These are phyloP conservation scores for Somion occarium DNA, from an alignment of 1,284 basidiomycete species.

Conservation along the genomic window DNA sequence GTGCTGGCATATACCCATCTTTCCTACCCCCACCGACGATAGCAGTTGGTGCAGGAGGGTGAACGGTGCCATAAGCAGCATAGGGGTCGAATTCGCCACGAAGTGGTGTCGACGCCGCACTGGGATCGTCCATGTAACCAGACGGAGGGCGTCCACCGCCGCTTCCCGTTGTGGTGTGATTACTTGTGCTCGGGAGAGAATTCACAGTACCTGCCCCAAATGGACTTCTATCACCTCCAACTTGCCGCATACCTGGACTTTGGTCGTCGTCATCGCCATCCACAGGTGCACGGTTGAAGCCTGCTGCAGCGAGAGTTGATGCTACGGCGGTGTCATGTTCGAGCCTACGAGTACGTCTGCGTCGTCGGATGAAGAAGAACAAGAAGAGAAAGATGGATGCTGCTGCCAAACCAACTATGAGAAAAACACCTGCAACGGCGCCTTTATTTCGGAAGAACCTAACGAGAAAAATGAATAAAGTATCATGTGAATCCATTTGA, in stretches of 20 bases:
- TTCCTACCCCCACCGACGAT: slow-evolving; percentile 13
- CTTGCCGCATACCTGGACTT: slow-evolving; percentile 18
- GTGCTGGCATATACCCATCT: slow-evolving; percentile 41
- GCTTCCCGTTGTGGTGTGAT: slow-evolving; percentile 11
- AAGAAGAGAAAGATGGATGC: slow-evolving; percentile 68
- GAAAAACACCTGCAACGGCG: slow-evolving; percentile 73
- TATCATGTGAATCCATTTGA: not conserved
- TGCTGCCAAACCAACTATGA: slow-evolving; percentile 68
- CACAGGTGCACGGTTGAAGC: slow-evolving; percentile 56
- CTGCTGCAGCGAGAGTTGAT: slow-evolving; percentile 64
- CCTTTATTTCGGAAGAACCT: slow-evolving; percentile 75
- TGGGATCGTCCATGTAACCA: slow-evolving; percentile 18
- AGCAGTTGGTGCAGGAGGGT: slow-evolving; percentile 25
- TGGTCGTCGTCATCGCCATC: slow-evolving; percentile 58
- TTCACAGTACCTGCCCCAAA: slow-evolving; percentile 15
- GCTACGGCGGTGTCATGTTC: slow-evolving; percentile 66
- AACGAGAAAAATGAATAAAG: slow-evolving; percentile 6
- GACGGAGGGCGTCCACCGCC: slow-evolving; percentile 28
- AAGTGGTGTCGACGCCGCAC: slow-evolving; percentile 20
- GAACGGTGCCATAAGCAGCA: slow-evolving; percentile 36
- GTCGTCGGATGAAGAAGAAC: slow-evolving; percentile 63
- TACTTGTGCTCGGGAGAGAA: slow-evolving; percentile 14
- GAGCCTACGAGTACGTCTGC: slow-evolving; percentile 49
- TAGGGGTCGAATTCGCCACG: slow-evolving; percentile 49
- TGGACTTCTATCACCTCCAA: slow-evolving; percentile 17